phyloP scores from a whole-genome alignment of 371 early-diverging fungal species.

The Rhizopus delemar region DNA sequence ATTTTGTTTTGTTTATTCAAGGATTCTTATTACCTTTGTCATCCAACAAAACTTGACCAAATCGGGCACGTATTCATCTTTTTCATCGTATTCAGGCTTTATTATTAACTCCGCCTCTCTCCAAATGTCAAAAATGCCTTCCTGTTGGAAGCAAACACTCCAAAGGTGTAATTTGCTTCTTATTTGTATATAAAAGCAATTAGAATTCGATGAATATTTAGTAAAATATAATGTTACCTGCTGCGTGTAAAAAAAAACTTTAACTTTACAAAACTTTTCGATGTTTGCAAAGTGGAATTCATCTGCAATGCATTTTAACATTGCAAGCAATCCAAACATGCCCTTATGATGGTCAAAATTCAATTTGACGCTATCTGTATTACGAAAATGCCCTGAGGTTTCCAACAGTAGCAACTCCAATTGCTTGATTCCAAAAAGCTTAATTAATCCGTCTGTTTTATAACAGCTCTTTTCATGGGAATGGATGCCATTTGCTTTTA shows the following conservation, averaged over 20 bases:
- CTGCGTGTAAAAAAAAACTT: constrained; percentile 14
- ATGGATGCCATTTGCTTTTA: no score
- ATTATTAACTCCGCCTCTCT: constrained; percentile 4
- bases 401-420: no score
- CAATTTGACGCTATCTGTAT: no score
- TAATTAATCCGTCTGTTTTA: no score
- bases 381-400: no score
- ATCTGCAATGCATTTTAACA: constrained; percentile 17
- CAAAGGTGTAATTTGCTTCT: constrained; percentile 13
- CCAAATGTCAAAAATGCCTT: constrained; percentile 16
- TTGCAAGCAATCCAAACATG: no score
- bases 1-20: neutral
- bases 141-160: constrained; percentile 10
- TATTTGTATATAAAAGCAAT: constrained; percentile 8
- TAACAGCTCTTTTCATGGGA: no score
- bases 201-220: neutral
- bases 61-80: constrained; percentile 4
- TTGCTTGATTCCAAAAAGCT: no score
- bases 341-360: no score
- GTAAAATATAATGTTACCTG: constrained; percentile 14
- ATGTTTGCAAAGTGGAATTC: constrained; percentile 11
- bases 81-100: constrained; percentile 13
- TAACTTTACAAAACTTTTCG: constrained; percentile 4
- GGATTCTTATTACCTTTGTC: constrained; percentile 10
- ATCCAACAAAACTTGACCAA: constrained; percentile 14